Base-by-base conservation (phyloP, 2,329 filamentous ascomycete genomes). In the Helminthosporium solani region DNA sequence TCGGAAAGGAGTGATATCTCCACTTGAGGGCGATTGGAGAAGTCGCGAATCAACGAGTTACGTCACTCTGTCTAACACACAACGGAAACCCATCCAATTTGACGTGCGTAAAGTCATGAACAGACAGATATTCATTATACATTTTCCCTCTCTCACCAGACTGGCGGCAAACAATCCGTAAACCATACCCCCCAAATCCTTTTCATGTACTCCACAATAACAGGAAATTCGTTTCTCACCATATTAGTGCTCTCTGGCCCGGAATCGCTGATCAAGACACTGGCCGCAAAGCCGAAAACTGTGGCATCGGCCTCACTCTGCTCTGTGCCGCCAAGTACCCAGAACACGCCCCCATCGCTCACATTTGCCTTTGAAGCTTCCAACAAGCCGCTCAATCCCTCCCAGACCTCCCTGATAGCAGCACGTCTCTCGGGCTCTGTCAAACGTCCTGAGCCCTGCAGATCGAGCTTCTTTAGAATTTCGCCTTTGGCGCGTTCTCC, bases 271-370 rank as follows among this genome's bases (percentile, higher is more conserved):
- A 81, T 58, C 50, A 85, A 61, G 1, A 68, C 70, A n/a, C 76
- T 77, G 12, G 71, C 67, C 28, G 84, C 66, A 53, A 85, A 84
- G 0, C 78, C 82, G 64, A 79, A 86, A 4, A 86, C 36, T 0
- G 70, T 71, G 1, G 78, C 70, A 60, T 86, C 83, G 1, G 73
- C 79, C 54, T 86, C 82, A 0, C 78, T 81, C 3, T 82, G 81
- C 2, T 63, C 53, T 0, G 73, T 54, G 0, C 78, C 76, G 1
- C 80, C 81, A 11, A 84, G 61, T 1, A 79, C 59, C 82, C 82
- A 86, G 54, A 84, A 85, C 3, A 77, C 75, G 7, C 63, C 56
- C 1, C 63, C 56, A 0, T 47, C 37, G 6, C 51, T 47, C 6
- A 47, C 49, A 37, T 67, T 68, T n/a, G 68, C 62, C 39, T 70